These are phyloP conservation scores for Tetracladium setigerum DNA, from an alignment of 495 filamentous ascomycete species.

Conservation along the genomic window DNA sequence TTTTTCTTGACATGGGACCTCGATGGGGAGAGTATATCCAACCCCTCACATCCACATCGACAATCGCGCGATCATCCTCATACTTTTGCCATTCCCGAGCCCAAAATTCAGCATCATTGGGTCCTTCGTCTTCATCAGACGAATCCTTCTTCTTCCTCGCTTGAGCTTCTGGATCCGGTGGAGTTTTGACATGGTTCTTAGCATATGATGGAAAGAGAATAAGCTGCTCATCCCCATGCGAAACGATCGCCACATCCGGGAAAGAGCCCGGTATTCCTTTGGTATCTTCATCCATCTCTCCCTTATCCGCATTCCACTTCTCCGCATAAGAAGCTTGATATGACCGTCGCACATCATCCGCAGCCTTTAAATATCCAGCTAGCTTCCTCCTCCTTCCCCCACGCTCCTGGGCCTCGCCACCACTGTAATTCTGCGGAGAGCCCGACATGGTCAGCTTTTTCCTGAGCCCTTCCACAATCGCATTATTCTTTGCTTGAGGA, in stretches of 20 bases:
- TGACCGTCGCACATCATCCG: constrained; percentile 82
- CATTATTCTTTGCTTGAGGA: constrained; percentile 14
- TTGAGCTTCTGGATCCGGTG: constrained; percentile 12
- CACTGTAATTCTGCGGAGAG: constrained; percentile 11
- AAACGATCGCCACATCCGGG: constrained; percentile 70
- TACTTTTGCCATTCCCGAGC: constrained; percentile 58
- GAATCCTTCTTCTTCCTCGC: constrained; percentile 18
- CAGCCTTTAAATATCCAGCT: constrained; percentile 78
- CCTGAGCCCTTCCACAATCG: constrained; percentile 1
- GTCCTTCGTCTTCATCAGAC: constrained; percentile 9
- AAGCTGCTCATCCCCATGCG: constrained; percentile 83
- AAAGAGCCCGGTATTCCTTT: constrained; percentile 67
- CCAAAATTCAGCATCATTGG: constrained; percentile 58
- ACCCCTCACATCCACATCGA: constrained; percentile 89
- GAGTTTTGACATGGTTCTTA: constrained; percentile 51
- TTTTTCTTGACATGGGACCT: constrained; percentile 82
- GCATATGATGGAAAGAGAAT: constrained; percentile 86
- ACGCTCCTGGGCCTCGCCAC: constrained; percentile 38
- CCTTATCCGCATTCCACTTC: constrained; percentile 42
- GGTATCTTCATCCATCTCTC: constrained; percentile 45
- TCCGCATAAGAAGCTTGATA: constrained; percentile 76
- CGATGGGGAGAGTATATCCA: constrained; percentile 82
- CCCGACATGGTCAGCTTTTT: constrained; percentile 23
- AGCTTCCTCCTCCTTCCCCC: constrained; percentile 72
- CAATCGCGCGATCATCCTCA: constrained; percentile 71